Evolutionary conservation across 306 rosid species (phyloP), one percentile per base, ranked within the genome.

Genomic region (Mimosa bimucronata): DNA sequence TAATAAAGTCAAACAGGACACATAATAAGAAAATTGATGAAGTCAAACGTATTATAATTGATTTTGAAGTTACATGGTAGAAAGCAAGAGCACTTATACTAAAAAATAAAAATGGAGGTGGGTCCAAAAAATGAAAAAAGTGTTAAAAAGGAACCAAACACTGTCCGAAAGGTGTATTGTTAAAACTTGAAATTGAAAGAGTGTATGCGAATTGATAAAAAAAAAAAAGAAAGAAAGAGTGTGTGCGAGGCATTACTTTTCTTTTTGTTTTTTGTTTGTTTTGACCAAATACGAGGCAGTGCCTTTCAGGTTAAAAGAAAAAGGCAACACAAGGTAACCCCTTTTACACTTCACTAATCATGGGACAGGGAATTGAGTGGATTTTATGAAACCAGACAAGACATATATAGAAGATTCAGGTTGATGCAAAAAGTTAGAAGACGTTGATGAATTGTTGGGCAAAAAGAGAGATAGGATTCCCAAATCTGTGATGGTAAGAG

Each of bases 251-350:
- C 38, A 34, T 34, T 34, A 6, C 38, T 34, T n/a, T n/a, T n/a
- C n/a, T n/a, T n/a, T n/a, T n/a, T n/a, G n/a, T n/a, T n/a, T n/a
- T n/a, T n/a, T n/a, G n/a, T n/a, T n/a, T n/a, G n/a, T n/a, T n/a
- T n/a, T n/a, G n/a, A n/a, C n/a, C n/a, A n/a, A 70, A 66, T 76
- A 75, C 23, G 79, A 83, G 71, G 77, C 75, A 45, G 60, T 76
- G 62, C 31, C 29, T 78, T 77, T 78, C 3, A 2, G 29, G 46
- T 13, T 61, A 13, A 1, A 23, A 25, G 13, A 58, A 60, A 68
- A 74, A 57, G 26, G 80, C 58, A 45, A 58, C 61, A 69, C 65
- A 38, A 83, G 74, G 66, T 55, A 76, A 30, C 30, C 19, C 73
- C 10, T 23, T 23, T 31, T 61, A 58, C 30, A 14, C 40, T 25